These are phyloP conservation scores for Paecilomyces sp. DNA, from an alignment of 2,329 filamentous ascomycete genomes.

Conservation along the genomic window DNA sequence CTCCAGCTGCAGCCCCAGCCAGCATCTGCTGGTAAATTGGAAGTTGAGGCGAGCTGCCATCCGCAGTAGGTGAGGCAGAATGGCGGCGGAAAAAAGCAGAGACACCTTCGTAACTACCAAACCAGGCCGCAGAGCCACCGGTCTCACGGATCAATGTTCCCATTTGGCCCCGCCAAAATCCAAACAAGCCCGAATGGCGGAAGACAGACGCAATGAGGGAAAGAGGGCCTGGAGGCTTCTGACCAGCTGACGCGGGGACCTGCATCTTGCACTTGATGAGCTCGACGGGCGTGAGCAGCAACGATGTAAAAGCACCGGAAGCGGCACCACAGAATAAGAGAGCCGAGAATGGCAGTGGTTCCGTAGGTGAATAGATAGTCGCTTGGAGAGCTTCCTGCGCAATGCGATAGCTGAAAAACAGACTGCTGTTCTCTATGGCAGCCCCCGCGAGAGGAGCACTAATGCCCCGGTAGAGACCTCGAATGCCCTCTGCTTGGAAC, in stretches of 20 bases:
- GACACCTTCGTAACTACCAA: constrained; percentile 79
- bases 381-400: constrained; percentile 57
- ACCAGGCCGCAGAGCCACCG: constrained; percentile 91
- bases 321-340: constrained; percentile 76
- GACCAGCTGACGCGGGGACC: constrained; percentile 48
- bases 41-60: constrained; percentile 44
- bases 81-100: constrained; percentile 61
- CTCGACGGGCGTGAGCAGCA: constrained; percentile 90
- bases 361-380: constrained; percentile 47
- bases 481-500: constrained; percentile 67
- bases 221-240: constrained; percentile 54
- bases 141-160: constrained; percentile 92
- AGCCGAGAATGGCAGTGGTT: constrained; percentile 64
- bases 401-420: constrained; percentile 86
- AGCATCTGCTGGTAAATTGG: constrained; percentile 81
- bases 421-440: constrained; percentile 80
- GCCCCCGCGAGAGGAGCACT: constrained; percentile 85
- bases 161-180: constrained; percentile 93
- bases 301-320: constrained; percentile 79
- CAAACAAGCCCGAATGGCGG: constrained; percentile 69
- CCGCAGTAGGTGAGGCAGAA: constrained; percentile 31
- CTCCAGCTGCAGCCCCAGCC: constrained; percentile 79
- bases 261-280: constrained; percentile 99
- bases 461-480: constrained; percentile 84
- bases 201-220: constrained; percentile 73